Base-by-base conservation (phyloP, 306 rosid genomes). In the Castanea sativa region DNA sequence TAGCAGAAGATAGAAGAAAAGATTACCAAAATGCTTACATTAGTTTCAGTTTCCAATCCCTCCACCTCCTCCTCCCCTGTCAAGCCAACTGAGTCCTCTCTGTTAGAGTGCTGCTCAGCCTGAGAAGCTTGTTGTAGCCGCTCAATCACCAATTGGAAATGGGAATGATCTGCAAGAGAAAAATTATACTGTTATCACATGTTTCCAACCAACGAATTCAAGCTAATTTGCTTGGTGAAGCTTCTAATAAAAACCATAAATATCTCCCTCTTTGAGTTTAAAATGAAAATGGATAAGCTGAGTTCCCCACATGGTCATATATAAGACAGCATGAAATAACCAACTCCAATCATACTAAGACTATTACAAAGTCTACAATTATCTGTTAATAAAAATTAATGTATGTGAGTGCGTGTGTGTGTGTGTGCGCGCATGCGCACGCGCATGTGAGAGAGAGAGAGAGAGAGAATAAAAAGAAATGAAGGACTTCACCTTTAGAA, bases 41-140 rank as follows among this genome's bases (percentile, higher is more conserved):
- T 83, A 45, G 81, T 64, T 73, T 83, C 79, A 7, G 69, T 85
- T 51, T 78, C 57, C 55, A 25, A 64, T 79, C 86, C 89, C 60
- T 27, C 79, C 84, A 29, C 83, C 65, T 65, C 84, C 82, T 87
- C 92, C 75, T 85, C 88, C 43, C 61, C 86, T 0, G 76, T 69
- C 78, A 71, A 45, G 43, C 71, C 85, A 89, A 55, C 89, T 55
- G 86, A 65, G 52, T 83, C 89, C 29, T 91, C 90, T 78, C 16
- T 78, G 70, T 55, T 25, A 8, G 80, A 56, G 69, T 91, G 89
- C 49, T 79, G 79, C 80, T 94, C 90, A 82, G 71, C 85, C 84
- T 86, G 87, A 55, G 96, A 86, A 71, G 69, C 87, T 90, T 85
- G 85, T 80, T 86, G 84, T 85, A 90, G 87, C 72, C 68, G 87